These are phyloP conservation scores for Ephemerocybe angulata DNA, from an alignment of 768 basidiomycete species.

Conservation along the genomic window DNA sequence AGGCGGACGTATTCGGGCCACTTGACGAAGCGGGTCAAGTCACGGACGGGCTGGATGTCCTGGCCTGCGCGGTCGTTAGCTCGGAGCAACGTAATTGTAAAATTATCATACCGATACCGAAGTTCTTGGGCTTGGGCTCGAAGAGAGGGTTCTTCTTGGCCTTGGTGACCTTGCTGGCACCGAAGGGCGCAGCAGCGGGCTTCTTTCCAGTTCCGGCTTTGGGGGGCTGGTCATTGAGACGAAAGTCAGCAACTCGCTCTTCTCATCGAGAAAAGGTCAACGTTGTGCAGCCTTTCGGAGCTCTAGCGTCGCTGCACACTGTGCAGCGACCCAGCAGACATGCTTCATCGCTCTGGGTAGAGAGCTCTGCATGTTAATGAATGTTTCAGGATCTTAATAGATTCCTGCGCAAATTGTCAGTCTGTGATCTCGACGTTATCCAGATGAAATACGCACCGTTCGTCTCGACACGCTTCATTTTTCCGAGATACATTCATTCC, in stretches of 20 bases:
- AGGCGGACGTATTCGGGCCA: constrained; percentile 99
- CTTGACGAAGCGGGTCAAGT: constrained; percentile 96
- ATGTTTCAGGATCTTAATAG: constrained; percentile 17
- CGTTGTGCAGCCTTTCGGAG: constrained; percentile 53
- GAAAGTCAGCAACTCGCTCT: constrained; percentile 45
- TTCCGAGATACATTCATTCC: constrained; percentile 32
- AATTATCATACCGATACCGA: constrained; percentile 79
- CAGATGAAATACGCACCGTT: constrained; percentile 44
- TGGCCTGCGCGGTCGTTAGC: constrained; percentile 54
- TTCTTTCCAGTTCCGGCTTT: constrained; percentile 77
- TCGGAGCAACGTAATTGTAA: background rate
- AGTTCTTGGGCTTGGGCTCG: constrained; percentile 86
- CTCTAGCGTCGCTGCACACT: constrained; percentile 44
- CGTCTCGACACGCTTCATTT: constrained; percentile 32
- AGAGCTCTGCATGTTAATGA: constrained; percentile 18
- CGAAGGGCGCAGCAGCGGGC: constrained; percentile 80
- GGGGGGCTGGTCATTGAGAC: constrained; percentile 94
- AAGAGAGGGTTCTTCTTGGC: constrained; percentile 93
- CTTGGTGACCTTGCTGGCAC: constrained; percentile 73
- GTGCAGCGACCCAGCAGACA: constrained; percentile 36
- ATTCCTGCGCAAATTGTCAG: background rate
- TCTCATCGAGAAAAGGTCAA: constrained; percentile 18
- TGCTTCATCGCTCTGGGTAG: constrained; percentile 32
- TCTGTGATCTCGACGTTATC: constrained; percentile 33
- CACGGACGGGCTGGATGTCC: constrained; percentile 84